Evolutionary conservation across 495 filamentous ascomycete genomes (phyloP), one percentile per base, ranked within the genome.

Genomic region (Massariosphaeria phaeospora): DNA sequence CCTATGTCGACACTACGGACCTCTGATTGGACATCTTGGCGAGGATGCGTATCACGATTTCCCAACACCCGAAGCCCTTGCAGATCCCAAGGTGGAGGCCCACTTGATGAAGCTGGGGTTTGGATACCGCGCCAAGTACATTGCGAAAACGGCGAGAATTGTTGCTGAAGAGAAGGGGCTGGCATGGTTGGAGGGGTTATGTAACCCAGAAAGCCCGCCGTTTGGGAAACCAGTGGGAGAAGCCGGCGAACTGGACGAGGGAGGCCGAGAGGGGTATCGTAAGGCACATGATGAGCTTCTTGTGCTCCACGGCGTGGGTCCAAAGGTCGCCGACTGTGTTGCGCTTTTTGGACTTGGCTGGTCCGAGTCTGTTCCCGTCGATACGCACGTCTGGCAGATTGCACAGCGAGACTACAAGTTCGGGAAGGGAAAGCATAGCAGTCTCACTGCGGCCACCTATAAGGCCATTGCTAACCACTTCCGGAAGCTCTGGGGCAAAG

Each of bases 371-470:
- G 89, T 99, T 1, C 93, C 93, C 1, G 84, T 99, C 25, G 93
- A 99, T 70, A 99, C 93, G 2, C 93, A 99, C 76, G 83, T 98
- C 26, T 95, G 90, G 90, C 90, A 99, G 72, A 96, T 99, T 56
- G 93, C 93, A 0, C 88, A 91, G 65, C 76, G 93, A 39, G 94
- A 97, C 68, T 99, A 99, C 69, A 85, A 84, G 31, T 95, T 97
- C 52, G 87, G 88, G 2, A 93, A 87, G 66, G 78, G 78, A 20
- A 89, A 89, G 59, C 79, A 88, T 58, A 91, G 90, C 61, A 90
- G 86, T 26, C 74, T 99, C 50, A 95, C 83, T 13, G 91, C 91
- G 64, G 79, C 79, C 23, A 93, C 88, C 46, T 96, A 97, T 66
- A 83, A 90, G 62, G 87, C 90, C 7, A 79, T 99, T 35, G 94